A percentile compares a stretch with the other conserved stretches of the same genome.
These are phyloP conservation scores for Trebouxia sp. DNA, from an alignment of 139 green algal species.

Conservation along the genomic window DNA sequence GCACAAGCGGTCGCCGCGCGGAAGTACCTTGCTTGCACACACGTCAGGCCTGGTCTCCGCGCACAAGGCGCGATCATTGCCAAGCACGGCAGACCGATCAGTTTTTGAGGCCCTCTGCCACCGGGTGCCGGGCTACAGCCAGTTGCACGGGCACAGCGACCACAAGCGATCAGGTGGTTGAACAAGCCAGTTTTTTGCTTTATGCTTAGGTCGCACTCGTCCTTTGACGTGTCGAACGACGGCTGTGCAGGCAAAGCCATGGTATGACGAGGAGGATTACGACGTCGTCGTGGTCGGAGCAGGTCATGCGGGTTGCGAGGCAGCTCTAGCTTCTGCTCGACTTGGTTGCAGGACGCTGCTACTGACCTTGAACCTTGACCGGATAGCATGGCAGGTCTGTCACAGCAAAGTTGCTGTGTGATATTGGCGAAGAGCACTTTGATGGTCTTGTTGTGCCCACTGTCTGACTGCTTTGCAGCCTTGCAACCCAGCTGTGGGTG, in stretches of 20 bases:
- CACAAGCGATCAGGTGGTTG: too few species aligned
- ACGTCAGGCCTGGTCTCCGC: not conserved
- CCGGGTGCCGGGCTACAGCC: not conserved
- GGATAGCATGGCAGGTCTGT: conserved; percentile 91
- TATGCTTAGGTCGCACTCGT: not conserved
- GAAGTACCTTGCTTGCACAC: not conserved
- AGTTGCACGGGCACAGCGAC: too few species aligned
- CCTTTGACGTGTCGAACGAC: not conserved
- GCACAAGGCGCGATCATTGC: too few species aligned
- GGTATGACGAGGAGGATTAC: conserved; percentile 78
- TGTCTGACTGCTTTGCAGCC: conserved; percentile 43
- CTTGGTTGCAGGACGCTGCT: conserved; percentile 88
- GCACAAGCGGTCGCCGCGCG: not conserved
- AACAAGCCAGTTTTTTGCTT: too few species aligned
- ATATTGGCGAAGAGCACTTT: too few species aligned
- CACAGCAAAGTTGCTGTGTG: too few species aligned
- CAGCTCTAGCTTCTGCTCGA: conserved; percentile 87
- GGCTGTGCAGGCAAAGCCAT: not conserved
- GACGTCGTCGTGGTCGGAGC: conserved; percentile 96
- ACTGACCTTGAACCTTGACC: conserved; percentile 94
- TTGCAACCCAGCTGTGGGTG: conserved; percentile 89
- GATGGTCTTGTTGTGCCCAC: not conserved
- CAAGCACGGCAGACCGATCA: too few species aligned
- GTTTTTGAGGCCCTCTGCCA: too few species aligned
- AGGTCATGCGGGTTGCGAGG: conserved; percentile 96